phyloP scores from a whole-genome alignment of 371 early-diverging fungal species.

The Entomophthora muscae region DNA sequence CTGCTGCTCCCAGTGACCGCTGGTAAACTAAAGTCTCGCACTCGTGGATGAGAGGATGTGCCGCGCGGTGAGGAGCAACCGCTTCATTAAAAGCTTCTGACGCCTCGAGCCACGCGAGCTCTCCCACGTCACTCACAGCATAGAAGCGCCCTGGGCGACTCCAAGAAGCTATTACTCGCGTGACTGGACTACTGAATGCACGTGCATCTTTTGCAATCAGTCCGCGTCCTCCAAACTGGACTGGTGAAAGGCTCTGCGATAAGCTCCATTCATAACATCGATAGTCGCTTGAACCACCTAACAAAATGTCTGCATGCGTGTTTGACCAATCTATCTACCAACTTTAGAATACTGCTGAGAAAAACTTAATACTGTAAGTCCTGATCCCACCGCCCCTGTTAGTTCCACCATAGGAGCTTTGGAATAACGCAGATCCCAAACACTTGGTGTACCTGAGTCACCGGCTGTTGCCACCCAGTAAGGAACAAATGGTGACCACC shows the following conservation, averaged over 20 bases:
- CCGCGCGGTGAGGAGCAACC: not conserved
- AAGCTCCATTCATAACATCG: not conserved
- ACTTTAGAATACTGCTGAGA: not conserved
- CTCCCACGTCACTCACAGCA: not conserved
- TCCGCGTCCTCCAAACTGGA: not conserved
- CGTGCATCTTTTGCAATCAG: not conserved
- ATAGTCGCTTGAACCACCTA: not conserved
- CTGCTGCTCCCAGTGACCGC: not conserved
- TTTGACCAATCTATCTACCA: slow-evolving; percentile 4
- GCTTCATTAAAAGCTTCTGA: not conserved
- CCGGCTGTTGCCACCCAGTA: slow-evolving; percentile 6
- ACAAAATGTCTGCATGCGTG: not conserved
- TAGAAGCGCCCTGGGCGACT: not conserved
- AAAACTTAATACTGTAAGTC: not conserved
- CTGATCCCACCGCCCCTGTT: not conserved
- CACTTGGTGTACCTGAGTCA: not conserved
- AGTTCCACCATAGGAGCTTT: not conserved
- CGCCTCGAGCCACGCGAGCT: not conserved
- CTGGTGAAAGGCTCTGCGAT: not conserved
- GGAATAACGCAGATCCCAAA: not conserved
- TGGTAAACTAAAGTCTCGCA: not conserved
- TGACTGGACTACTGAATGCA: not conserved
- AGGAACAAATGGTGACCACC: slow-evolving; percentile 7
- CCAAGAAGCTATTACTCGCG: not conserved
- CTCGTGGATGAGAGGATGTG: not conserved